Evolutionary conservation across 345 rosid species (phyloP).

Genomic region (Erodium maritimum): DNA sequence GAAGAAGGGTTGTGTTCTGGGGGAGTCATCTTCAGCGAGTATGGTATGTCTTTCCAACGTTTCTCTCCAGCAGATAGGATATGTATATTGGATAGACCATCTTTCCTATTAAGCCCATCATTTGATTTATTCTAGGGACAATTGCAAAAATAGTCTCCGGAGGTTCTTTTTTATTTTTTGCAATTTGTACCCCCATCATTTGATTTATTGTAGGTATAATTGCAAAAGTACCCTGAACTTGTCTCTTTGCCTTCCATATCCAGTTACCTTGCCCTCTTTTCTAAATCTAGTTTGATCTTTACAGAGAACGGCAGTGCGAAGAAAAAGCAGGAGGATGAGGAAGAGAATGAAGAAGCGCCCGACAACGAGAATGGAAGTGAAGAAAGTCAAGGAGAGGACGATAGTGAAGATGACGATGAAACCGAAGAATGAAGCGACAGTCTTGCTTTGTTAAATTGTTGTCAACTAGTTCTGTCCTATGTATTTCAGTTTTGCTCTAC

Average conservation of each 20-base stretch:
- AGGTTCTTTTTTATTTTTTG: no score
- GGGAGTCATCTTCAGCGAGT: constrained; percentile 58
- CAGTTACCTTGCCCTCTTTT: not conserved
- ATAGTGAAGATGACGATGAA: not conserved
- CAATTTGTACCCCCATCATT: no score
- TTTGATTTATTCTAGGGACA: no score
- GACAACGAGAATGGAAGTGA: not conserved
- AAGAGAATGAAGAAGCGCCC: not conserved
- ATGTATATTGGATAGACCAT: no score
- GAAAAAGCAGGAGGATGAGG: not conserved
- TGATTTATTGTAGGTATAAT: no score
- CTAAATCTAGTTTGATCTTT: not conserved
- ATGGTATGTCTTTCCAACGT: constrained; percentile 24
- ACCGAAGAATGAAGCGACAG: no score
- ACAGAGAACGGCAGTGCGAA: not conserved
- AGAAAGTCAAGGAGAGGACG: not conserved
- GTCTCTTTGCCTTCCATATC: not conserved
- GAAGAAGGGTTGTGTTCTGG: constrained; percentile 93
- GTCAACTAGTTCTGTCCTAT: not conserved
- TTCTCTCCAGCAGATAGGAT: not conserved
- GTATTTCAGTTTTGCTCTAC: not conserved
- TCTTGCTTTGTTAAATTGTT: no score
- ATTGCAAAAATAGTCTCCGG: no score
- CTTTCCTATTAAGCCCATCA: no score
- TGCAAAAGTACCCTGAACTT: no score